phyloP scores from a whole-genome alignment of 2,329 filamentous ascomycete genomes.

The Laburnicola sp. region DNA sequence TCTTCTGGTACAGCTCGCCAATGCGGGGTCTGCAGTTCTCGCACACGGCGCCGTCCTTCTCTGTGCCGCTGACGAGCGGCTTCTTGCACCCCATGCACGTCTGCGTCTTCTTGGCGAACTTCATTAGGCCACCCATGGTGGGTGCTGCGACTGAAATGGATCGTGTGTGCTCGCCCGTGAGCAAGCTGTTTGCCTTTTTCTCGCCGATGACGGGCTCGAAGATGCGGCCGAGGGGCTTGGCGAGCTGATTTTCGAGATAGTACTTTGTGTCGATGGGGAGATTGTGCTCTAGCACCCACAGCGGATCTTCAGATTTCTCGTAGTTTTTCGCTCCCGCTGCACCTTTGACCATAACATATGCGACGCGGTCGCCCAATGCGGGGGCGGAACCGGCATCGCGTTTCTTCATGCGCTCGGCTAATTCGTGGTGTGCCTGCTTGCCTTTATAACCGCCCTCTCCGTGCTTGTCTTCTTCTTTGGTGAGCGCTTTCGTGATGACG shows the following conservation, averaged over 20 bases:
- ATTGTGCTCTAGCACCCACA: conserved; percentile 96
- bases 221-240: conserved; percentile 90
- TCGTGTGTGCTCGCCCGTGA: conserved; percentile 94
- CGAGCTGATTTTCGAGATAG: conserved; percentile 97
- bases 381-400: conserved; percentile 94
- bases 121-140: conserved; percentile 92
- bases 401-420: conserved; percentile 95
- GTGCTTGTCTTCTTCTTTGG: conserved; percentile 60
- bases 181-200: conserved; percentile 80
- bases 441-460: conserved; percentile 65
- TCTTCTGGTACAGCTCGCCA: conserved; percentile 92
- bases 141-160: conserved; percentile 90
- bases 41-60: conserved; percentile 85
- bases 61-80: conserved; percentile 77
- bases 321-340: conserved; percentile 89
- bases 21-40: conserved; percentile 80
- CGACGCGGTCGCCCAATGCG: conserved; percentile 89
- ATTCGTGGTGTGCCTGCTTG: conserved; percentile 94
- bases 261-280: conserved; percentile 97
- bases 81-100: conserved; percentile 99
- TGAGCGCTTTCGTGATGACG: conserved; percentile 95
- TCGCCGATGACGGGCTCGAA: conserved; percentile 98
- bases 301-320: conserved; percentile 94
- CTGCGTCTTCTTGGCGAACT: conserved; percentile 95
- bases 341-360: conserved; percentile 96